A percentile compares a stretch with the other conserved stretches of the same genome.
These are phyloP conservation scores for Teunomyces gatunensis DNA, from an alignment of 805 yeast genomes.

Conservation along the genomic window DNA sequence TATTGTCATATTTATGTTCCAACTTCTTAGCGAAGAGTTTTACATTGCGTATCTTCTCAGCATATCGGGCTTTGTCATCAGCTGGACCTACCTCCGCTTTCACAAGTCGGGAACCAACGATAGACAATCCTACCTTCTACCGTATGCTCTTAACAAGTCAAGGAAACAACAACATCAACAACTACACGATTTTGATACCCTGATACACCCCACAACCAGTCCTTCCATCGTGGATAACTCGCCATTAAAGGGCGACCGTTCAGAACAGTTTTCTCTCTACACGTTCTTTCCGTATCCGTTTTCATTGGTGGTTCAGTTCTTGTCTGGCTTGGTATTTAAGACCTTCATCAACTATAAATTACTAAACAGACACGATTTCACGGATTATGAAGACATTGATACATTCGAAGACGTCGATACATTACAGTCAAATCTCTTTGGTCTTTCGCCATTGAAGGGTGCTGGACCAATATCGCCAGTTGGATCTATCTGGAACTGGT, in stretches of 20 bases:
- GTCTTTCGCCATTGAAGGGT: constrained; percentile 40
- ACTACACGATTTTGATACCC: not conserved
- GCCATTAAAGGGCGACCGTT: constrained; percentile 22
- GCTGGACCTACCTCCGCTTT: constrained; percentile 42
- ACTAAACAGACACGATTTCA: constrained; percentile 22
- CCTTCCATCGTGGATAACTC: constrained; percentile 10
- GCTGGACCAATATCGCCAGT: constrained; percentile 34
- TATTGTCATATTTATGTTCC: constrained; percentile 21
- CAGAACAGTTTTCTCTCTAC: constrained; percentile 31
- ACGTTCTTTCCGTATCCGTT: constrained; percentile 45
- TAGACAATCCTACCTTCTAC: constrained; percentile 42
- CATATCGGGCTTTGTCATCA: constrained; percentile 29
- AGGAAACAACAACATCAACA: not conserved
- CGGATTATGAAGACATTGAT: constrained; percentile 17
- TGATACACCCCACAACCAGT: not conserved
- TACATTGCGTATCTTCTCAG: constrained; percentile 22
- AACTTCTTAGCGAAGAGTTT: constrained; percentile 26
- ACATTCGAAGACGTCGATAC: constrained; percentile 28
- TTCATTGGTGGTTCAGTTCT: constrained; percentile 22
- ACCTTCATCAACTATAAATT: constrained; percentile 17
- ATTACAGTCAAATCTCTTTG: constrained; percentile 36
- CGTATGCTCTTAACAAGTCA: constrained; percentile 23
- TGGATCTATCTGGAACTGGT: constrained; percentile 28
- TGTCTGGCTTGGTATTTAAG: constrained; percentile 19
- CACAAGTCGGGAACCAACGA: constrained; percentile 42